phyloP scores from a whole-genome alignment of 306 rosid species.

The Castanopsis chinensis region DNA sequence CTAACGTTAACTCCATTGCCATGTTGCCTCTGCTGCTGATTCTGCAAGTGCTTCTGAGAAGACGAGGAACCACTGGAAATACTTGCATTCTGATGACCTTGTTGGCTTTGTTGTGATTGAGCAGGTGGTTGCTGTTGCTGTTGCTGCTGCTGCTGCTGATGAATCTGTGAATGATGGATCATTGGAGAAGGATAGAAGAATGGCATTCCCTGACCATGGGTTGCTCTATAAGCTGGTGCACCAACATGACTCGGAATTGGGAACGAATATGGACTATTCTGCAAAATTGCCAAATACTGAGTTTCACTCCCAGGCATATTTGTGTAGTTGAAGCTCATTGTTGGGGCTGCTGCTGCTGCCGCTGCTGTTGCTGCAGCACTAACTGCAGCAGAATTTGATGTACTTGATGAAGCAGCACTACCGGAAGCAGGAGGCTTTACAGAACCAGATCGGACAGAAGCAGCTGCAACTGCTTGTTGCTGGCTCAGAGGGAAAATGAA shows the following conservation, averaged over 20 bases:
- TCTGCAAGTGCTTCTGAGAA: constrained; percentile 85
- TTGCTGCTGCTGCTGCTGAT: constrained; percentile 45
- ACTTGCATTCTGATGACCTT: constrained; percentile 64
- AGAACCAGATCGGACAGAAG: constrained; percentile 74
- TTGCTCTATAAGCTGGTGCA: constrained; percentile 79
- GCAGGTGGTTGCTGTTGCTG: constrained; percentile 59
- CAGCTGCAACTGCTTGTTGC: constrained; percentile 82
- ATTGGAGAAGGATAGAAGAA: constrained; percentile 80
- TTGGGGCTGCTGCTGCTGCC: constrained; percentile 54
- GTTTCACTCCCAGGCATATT: constrained; percentile 71
- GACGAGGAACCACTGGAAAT: constrained; percentile 71
- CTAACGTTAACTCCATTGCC: constrained; percentile 42
- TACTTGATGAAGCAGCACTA: constrained; percentile 38
- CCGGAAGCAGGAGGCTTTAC: constrained; percentile 57
- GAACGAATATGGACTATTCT: constrained; percentile 80
- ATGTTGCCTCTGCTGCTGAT: constrained; percentile 72
- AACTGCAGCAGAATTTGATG: constrained; percentile 38
- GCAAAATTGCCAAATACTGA: constrained; percentile 87
- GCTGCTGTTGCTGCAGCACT: constrained; percentile 42
- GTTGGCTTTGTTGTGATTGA: constrained; percentile 71
- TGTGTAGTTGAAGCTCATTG: constrained; percentile 90
- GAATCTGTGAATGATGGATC: constrained; percentile 90
- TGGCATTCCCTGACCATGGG: constrained; percentile 74
- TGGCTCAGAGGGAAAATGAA: constrained; percentile 85
- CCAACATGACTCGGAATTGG: constrained; percentile 91